phyloP scores from a whole-genome alignment of 495 filamentous ascomycete species.

The Aspergillus campestris region DNA sequence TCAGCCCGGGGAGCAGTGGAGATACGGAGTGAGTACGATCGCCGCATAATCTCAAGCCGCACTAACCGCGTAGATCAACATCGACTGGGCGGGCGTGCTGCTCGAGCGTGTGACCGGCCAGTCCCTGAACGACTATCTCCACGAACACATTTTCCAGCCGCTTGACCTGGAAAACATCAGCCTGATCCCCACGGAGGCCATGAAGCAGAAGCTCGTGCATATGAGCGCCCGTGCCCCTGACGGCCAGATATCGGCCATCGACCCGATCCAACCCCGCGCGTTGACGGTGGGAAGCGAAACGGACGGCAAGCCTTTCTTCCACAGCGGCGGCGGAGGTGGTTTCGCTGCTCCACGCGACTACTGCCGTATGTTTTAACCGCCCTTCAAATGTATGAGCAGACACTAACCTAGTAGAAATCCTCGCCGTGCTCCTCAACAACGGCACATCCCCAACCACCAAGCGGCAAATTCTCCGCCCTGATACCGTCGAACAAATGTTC shows the following conservation, averaged over 20 bases:
- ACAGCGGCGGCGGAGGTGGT: conserved; percentile 48
- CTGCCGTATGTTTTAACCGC: conserved; percentile 30
- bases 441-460: conserved; percentile 42
- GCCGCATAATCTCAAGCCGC: not conserved
- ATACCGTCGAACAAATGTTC: conserved; percentile 53
- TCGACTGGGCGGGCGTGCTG: conserved; percentile 55
- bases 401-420: conserved; percentile 21
- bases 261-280: conserved; percentile 41
- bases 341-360: conserved; percentile 50
- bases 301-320: conserved; percentile 21
- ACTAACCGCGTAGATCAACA: conserved; percentile 22
- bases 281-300: conserved; percentile 27
- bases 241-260: conserved; percentile 30
- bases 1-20: conserved; percentile 49
- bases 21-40: conserved; percentile 36
- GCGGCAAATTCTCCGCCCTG: conserved; percentile 33
- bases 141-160: conserved; percentile 49
- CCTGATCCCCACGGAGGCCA: conserved; percentile 45
- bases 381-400: not conserved
- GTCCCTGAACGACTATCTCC: conserved; percentile 48
- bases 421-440: conserved; percentile 42
- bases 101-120: conserved; percentile 45
- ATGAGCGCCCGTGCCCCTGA: conserved; percentile 39
- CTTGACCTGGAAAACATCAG: conserved; percentile 45
- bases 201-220: conserved; percentile 41